Percentiles rank a stretch among this genome's conserved stretches.
Evolutionary conservation across 2,329 filamentous ascomycete genomes (phyloP).

Genomic region (Escovopsis sp.): DNA sequence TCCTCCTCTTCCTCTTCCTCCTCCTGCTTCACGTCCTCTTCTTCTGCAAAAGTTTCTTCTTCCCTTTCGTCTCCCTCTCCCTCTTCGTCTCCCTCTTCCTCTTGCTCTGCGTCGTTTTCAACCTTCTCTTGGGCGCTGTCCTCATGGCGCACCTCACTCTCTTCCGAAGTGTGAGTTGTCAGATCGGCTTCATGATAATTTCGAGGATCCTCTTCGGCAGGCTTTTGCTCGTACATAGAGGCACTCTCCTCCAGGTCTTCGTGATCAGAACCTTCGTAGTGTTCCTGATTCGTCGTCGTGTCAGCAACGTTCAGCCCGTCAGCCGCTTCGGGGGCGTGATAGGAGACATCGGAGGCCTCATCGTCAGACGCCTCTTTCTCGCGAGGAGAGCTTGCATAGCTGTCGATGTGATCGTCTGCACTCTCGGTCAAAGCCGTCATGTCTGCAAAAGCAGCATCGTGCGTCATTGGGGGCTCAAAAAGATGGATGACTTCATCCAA

Average conservation of each 20-base stretch:
- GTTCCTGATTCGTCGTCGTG: background rate
- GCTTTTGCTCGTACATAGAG: background rate
- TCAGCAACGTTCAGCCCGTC: conserved; percentile 8
- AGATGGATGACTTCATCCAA: conserved; percentile 26
- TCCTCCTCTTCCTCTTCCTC: background rate
- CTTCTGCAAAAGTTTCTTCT: background rate
- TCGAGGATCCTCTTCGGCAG: background rate
- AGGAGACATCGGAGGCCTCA: background rate
- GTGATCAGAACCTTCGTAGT: background rate
- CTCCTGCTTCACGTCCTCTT: conserved; percentile 7
- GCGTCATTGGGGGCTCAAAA: conserved; percentile 16
- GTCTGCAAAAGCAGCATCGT: conserved; percentile 1
- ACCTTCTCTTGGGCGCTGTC: background rate
- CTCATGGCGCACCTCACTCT: background rate
- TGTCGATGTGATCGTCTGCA: conserved; percentile 1
- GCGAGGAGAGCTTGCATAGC: background rate
- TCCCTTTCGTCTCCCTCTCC: conserved; percentile 8
- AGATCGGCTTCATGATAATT: background rate
- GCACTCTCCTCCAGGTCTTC: background rate
- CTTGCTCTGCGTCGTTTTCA: background rate
- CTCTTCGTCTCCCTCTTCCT: background rate
- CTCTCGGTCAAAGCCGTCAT: background rate
- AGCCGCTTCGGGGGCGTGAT: conserved; percentile 2
- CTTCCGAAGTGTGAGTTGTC: background rate
- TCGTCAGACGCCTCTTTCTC: background rate